Base-by-base conservation (phyloP, 1,284 basidiomycete species). In the Cutaneotrichosporon mucoides region DNA sequence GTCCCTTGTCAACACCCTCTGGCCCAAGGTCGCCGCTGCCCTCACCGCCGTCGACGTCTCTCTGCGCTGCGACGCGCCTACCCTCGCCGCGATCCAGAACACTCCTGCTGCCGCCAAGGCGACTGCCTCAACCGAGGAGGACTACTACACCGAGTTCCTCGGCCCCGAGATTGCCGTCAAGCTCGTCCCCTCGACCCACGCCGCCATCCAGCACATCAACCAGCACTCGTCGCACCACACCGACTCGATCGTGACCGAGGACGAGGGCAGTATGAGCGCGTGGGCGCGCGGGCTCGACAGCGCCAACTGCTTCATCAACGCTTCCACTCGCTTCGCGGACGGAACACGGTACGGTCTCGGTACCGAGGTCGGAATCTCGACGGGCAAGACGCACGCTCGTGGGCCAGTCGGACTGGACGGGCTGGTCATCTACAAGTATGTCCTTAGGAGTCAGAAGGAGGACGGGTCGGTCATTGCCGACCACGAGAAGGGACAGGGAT, bases 261-360 rank as follows among this genome's bases (percentile, higher is more conserved):
- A 85, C 53, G 81, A 85, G 11, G 61, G 69, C 1, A 80, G 85
- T 45, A 90, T 88, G 41, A 82, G 84, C 16, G 81, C 80, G 33
- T 99, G 98, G 80, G 90, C 88, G 68, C 83, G 88, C 24, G 89
- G 89, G 2, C 87, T 99, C 34, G 92, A 95, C 76, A 90, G 88
- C 2, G 90, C 96, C 2, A 93, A 94, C 53, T 91, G 91, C 7
- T 99, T 90, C 70, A 84, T 97, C 64, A 99, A 99, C 70, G 91
- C 93, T 3, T 90, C 88, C 65, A 96, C 96, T 7, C 84, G 96
- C 49, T 99, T 99, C 72, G 89, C 94, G 0, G 96, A 99, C 76
- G 96, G 96, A 1, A 98, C 95, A 79, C 81, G 96, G 57, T 99
- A 93, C 76, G 96, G 96, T 0, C 91, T 97, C 66, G 96, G 96